Base-by-base conservation (phyloP, 2,329 filamentous ascomycete genomes). In the Stachybotrys echinatus region DNA sequence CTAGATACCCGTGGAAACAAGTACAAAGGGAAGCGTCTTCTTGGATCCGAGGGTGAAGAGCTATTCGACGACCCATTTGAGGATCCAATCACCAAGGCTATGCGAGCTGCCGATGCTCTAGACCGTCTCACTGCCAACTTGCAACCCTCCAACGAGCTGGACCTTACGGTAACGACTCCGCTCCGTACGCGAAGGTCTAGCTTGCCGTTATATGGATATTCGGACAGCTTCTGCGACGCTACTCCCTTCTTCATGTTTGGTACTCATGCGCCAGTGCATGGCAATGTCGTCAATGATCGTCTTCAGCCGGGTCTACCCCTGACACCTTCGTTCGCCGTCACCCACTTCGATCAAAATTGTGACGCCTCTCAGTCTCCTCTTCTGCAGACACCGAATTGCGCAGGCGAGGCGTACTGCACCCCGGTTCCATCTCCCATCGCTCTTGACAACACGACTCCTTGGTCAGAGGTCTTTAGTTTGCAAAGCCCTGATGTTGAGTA, bases 91-190 rank as follows among this genome's bases (percentile, higher is more conserved):
- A 74, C 71, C 20, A 71, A 67, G 56, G 79, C 80, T 34, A 84
- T 83, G 78, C 71, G 75, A 57, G 79, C 79, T 17, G 81, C 80
- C 7, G 80, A 84, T 49, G 75, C 74, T 3, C 69, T 84, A 37
- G 77, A 84, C 57, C 71, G 71, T 48, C 68, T 79, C 54, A 83
- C 80, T 0, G 78, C 74, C 45, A 75, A 66, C 20, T 62, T 83
- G n/a, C 79, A 84, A 53, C 69, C 71, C 0, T 68, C 59, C 45
- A 69, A 71, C 48, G 72, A 77, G 40, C 61, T 79, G n/a, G 76
- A 79, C 46, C 64, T 80, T 37, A 40, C 38, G 8, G 17, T n/a
- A 8, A 73, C 72, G 1, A 54, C 63, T 23, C 56, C 55, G 2
- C 54, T 54, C 17, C 71, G 74, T 2, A 69, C 69, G 20, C 73